Evolutionary conservation across 1,139 yeast species (phyloP), one percentile per base, ranked within the genome.

Genomic region (Blastobotrys serpentis): DNA sequence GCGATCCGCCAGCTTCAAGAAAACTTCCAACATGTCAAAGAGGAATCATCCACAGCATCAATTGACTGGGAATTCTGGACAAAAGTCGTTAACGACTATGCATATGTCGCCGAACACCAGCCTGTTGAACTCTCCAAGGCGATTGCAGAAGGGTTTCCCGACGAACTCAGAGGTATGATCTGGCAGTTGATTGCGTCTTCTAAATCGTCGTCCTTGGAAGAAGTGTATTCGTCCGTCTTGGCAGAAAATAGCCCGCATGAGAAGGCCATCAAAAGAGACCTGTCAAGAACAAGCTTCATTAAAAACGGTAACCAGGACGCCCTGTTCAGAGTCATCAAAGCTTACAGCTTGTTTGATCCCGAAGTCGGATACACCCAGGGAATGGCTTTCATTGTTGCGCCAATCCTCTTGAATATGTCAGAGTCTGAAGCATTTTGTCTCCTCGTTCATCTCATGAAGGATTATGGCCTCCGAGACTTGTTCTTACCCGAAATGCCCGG

Each of bases 301-400:
- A 77, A 77, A 53, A 68, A 72, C 33, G 72, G 72, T 19, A 69
- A 72, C 38, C 65, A 71, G 17, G 79, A 81, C 29, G 82, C 87
- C 42, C 69, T 92, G 36, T 86, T 74, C 63, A 81, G 82, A 52
- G 83, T 92, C 29, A 79, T 92, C 55, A 86, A 86, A 62, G 90
- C 90, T 0, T 92, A 90, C 67, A 82, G 94, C 17, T 70, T 88
- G 46, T 85, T 81, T 65, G 98, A 92, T 63, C 83, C 87, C 1
- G 97, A 89, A 49, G 96, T 92, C 34, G 98, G 98, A 0, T 92
- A 92, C 63, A 92, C 97, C 1, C 98, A 92, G 66, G 98, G 98
- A 4, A 88, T 92, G 96, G 95, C 94, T 1, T 90, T 92, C 61
- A 79, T 92, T 41, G 79, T 88, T 0, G 89, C 88, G 6, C 98